phyloP scores from a whole-genome alignment of 2,329 filamentous ascomycete species.

The Phyllosticta capitalensis region DNA sequence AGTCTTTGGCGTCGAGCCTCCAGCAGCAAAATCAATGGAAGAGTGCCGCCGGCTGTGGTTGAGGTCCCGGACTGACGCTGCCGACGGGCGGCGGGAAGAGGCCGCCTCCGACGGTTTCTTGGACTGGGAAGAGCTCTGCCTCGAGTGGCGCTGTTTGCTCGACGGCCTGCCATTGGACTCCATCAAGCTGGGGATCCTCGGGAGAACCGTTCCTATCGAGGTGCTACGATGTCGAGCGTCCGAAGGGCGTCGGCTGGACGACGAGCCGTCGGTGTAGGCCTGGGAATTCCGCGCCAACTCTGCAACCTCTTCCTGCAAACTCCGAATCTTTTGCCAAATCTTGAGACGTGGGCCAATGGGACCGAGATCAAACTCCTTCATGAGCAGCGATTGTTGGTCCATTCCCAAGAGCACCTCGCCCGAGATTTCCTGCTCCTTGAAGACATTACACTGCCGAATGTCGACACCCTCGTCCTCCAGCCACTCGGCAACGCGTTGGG shows the following conservation, averaged over 20 bases:
- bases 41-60: conserved; percentile 83
- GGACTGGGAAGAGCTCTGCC: conserved; percentile 20
- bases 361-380: conserved; percentile 90
- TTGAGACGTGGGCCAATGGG: conserved; percentile 82
- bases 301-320: conserved; percentile 75
- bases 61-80: conserved; percentile 70
- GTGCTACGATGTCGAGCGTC: conserved; percentile 17
- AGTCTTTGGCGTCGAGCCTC: conserved; percentile 18
- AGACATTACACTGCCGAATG: conserved; percentile 83
- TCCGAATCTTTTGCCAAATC: conserved; percentile 94
- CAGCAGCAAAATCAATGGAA: conserved; percentile 61
- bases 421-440: conserved; percentile 89
- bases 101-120: background rate
- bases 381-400: conserved; percentile 89
- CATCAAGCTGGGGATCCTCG: conserved; percentile 28
- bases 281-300: conserved; percentile 4
- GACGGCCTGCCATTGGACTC: conserved; percentile 23
- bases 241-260: background rate
- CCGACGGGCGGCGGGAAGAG: conserved; percentile 51
- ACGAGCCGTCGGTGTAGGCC: background rate
- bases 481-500: conserved; percentile 78
- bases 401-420: conserved; percentile 89
- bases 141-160: conserved; percentile 22
- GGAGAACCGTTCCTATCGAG: conserved; percentile 31
- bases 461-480: conserved; percentile 80